Evolutionary conservation across 2,329 filamentous ascomycete genomes (phyloP), one percentile per base, ranked within the genome.

Genomic region (Alternaria incomplexa): DNA sequence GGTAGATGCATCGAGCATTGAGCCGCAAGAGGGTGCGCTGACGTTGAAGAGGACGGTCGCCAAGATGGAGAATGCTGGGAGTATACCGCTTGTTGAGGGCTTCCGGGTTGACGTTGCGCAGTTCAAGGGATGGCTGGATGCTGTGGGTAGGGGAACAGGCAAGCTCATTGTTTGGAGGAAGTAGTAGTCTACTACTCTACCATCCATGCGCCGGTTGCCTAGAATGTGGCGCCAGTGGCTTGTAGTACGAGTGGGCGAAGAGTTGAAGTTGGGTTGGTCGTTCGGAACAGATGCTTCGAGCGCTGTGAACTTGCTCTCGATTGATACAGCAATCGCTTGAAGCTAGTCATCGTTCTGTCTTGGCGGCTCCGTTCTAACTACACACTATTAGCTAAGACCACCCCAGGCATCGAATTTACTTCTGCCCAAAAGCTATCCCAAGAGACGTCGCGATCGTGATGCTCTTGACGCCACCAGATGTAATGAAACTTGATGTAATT

Each of bases 121-220:
- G 11, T 75, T 70, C 51, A 58, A 47, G 47, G 52, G 23, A 2
- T 73, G 69, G 58, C 32, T 73, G 56, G 69, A 69, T 30, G 72
- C 70, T 15, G 68, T 74, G 40, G 73, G 65, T 2, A 62, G n/a
- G 61, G 74, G 74, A 1, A 7, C 50, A 40, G 74, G 69, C 5
- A 73, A 74, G 64, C 43, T 74, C 9, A 62, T 75, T 13, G 40
- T 73, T 77, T 88, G 68, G 68, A 64, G 46, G 53, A 61, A 69
- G 51, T 61, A 32, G 13, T 23, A 22, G 30, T 23, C 48, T 52
- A 20, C 5, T 5, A 25, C 9, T 22, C 36, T 23, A 36, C 20
- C 23, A 23, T 23, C 20, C 28, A 20, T 30, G 48, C 8, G 13
- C 20, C 6, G 20, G 20, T 36, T 15, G 28, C 32, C 28, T 10